Evolutionary conservation across 164 flowering plant species (phyloP), one percentile per base, ranked within the genome.

Genomic region (Umbilicus rupestris): DNA sequence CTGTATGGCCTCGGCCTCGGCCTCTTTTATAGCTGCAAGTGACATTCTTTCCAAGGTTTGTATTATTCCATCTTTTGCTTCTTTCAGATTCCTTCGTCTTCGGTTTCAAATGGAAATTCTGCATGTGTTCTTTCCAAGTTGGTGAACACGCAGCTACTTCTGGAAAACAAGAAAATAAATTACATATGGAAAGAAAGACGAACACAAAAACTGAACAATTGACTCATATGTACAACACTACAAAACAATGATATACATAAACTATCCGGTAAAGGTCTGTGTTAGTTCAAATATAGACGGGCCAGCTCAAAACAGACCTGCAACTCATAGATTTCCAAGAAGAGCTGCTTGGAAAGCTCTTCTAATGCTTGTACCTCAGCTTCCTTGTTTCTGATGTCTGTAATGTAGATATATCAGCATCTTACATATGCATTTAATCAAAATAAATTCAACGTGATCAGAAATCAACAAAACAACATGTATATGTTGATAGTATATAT

Each of bases 291-390:
- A 20, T 20, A 49, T n/a, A n/a, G n/a, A n/a, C n/a, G n/a, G n/a
- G n/a, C n/a, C 63, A 16, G 19, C 39, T 26, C 35, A 57, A 60
- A 62, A 19, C 8, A 52, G 52, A 93, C 96, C 94, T 90, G 93
- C 69, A 91, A 92, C 79, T 94, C 98, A 83, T 83, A 94, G 64
- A 91, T 87, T 73, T 94, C 98, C 79, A 91, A 69, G 70, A 94
- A 94, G 4, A 94, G 83, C 72, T 91, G 98, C 81, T 87, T 91
- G 67, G 96, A 89, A 15, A 94, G 95, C 78, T 94, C 98, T 72
- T 94, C 98, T 49, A 94, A 75, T 59, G 90, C 88, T 75, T 86
- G 89, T n/a, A 89, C 93, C 77, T 94, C 98, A 16, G 91, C 90
- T 74, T 94, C 91, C 90, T 89, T 73, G 82, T 55, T 82, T 83